phyloP scores from a whole-genome alignment of 805 yeast species.

The Saccharomycopsis javanensis region DNA sequence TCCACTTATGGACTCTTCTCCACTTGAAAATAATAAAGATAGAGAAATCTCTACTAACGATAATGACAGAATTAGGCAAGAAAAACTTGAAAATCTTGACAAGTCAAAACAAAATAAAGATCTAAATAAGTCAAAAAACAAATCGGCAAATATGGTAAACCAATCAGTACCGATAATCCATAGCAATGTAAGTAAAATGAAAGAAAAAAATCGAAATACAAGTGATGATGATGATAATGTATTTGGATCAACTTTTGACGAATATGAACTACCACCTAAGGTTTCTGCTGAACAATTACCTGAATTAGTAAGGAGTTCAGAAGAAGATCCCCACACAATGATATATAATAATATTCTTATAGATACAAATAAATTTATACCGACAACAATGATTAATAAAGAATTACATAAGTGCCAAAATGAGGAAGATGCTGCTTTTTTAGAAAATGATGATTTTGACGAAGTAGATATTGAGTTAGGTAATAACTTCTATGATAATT shows the following conservation, averaged over 20 bases:
- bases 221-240: neutral
- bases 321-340: neutral
- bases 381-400: neutral
- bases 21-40: neutral
- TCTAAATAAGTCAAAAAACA: no score
- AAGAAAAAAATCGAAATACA: neutral
- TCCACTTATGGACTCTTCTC: neutral
- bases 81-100: no score
- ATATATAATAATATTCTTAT: neutral
- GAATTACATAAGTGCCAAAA: neutral
- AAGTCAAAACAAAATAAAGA: no score
- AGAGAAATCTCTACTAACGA: neutral
- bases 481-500: neutral
- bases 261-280: neutral
- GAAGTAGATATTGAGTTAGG: neutral
- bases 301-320: neutral
- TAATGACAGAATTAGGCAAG: neutral
- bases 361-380: neutral
- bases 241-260: conserved; percentile 1
- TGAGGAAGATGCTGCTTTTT: neutral
- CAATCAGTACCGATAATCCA: no score
- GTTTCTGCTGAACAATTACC: neutral
- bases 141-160: no score
- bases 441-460: neutral
- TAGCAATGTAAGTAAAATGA: neutral